Evolutionary conservation across 2,329 filamentous ascomycete species (phyloP), one percentile per base, ranked within the genome.

Genomic region (Penicillium sp.): DNA sequence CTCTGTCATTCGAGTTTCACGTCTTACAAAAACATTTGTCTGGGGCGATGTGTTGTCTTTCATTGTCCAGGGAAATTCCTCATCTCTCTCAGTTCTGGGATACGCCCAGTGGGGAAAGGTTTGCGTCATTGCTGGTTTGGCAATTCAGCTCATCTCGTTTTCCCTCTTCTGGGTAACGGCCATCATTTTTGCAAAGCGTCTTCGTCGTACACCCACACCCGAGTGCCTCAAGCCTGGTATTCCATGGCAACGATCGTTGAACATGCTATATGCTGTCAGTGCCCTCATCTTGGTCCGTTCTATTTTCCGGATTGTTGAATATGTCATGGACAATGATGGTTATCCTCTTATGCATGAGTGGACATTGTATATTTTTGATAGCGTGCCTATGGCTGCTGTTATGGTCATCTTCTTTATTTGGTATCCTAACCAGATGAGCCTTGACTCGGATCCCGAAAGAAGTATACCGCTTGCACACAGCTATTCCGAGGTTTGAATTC

Each of bases 271-370:
- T 55, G 57, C 51, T 16, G 60, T 63, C 28, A 67, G 61, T 51
- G 43, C 43, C 0, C 67, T 77, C 31, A 75, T 82, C 28, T 69
- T 78, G 54, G 60, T 77, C 3, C 71, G 80, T 11, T 78, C 75
- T 5, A 55, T 80, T 7, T 80, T 77, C 58, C 75, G 80, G 16
- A 70, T 80, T 2, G 62, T 81, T n/a, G 81, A 83, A 67, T 82
- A 79, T 62, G 67, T 68, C 2, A 68, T 74, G 66, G 78, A 77
- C 11, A 59, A 70, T 8, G 61, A 70, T 19, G 77, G 75, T 0
- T 79, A 78, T 58, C 60, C 74, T 3, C 61, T 80, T 31, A 54
- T 44, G 5, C 64, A 77, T 55, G 78, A 81, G 62, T 74, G 71
- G 70, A 69, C 71, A 17, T 47, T 77, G n/a, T 81, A 78, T 58